Conservation (phyloP, 2,329 filamentous ascomycete genomes). For the Penicillium sp. region DNA sequence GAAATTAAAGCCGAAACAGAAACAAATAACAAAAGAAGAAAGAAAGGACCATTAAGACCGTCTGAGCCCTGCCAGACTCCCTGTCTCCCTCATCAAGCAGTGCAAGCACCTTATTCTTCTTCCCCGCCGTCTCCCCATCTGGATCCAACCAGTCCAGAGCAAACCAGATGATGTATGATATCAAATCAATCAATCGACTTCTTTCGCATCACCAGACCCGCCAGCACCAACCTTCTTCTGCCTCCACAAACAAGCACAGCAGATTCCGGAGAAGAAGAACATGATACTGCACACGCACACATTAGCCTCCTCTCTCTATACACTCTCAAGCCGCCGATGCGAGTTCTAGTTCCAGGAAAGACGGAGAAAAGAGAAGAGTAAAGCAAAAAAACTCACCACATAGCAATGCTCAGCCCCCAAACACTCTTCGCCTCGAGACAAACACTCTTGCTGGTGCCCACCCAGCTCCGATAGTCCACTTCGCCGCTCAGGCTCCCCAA, state of each 20-base stretch:
- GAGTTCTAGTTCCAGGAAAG: background rate
- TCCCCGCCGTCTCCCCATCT: background rate
- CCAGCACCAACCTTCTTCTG: conserved; percentile 53
- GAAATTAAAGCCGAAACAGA: background rate
- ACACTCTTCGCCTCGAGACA: conserved; percentile 86
- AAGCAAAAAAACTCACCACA: conserved; percentile 59
- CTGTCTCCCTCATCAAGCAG: background rate
- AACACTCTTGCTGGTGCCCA: conserved; percentile 65
- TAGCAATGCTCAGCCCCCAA: conserved; percentile 82
- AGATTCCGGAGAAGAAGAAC: conserved; percentile 67
- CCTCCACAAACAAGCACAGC: conserved; percentile 66
- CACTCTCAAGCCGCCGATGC: conserved; percentile 13
- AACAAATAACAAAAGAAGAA: background rate
- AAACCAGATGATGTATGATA: background rate
- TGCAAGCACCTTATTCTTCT: background rate
- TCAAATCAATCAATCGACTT: conserved; percentile 1
- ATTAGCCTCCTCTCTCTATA: background rate
- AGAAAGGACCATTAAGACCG: background rate
- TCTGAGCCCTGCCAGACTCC: background rate
- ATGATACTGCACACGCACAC: conserved; percentile 56
- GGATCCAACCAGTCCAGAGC: background rate
- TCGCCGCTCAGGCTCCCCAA: conserved; percentile 56
- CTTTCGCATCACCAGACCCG: background rate
- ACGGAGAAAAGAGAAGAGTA: background rate
- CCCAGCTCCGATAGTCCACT: conserved; percentile 59